Conservation (phyloP, 2,329 filamentous ascomycete species). For the Aaosphaeria arxii region DNA sequence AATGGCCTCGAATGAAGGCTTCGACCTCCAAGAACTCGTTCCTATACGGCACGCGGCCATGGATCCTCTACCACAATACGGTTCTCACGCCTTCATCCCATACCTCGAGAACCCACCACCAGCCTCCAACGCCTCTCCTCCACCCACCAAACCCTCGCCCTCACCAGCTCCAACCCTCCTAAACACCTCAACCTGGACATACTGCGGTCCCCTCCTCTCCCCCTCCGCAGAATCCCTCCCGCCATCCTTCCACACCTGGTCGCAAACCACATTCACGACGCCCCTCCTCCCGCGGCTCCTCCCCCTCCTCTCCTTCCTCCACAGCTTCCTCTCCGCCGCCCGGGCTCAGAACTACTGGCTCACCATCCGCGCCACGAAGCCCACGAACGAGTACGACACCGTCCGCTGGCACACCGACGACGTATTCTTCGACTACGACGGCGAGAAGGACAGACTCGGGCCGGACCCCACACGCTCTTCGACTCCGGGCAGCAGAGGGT, state of each 20-base stretch:
- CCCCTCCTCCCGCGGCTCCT: constrained; percentile 36
- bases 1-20: too few relatives aligned
- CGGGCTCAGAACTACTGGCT: constrained; percentile 46
- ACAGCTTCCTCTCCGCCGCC: constrained; percentile 34
- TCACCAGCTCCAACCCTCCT: constrained; percentile 4
- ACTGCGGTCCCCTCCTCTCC: constrained; percentile 19
- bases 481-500: not conserved
- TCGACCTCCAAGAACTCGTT: too few relatives aligned
- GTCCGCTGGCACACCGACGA: constrained; percentile 53
- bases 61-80: constrained; percentile 10
- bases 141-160: not conserved
- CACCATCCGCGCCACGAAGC: constrained; percentile 46
- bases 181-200: constrained; percentile 23
- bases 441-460: too few relatives aligned
- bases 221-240: constrained; percentile 9
- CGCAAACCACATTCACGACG: constrained; percentile 29
- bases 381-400: constrained; percentile 43
- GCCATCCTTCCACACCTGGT: constrained; percentile 37
- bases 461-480: too few relatives aligned
- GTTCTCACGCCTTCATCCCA: constrained; percentile 11
- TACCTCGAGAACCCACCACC: constrained; percentile 2
- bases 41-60: constrained; percentile 1
- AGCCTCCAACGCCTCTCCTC: not conserved
- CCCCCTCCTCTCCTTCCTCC: constrained; percentile 42
- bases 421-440: constrained; percentile 38